Evolutionary conservation across 306 rosid species (phyloP), one percentile per base, ranked within the genome.

Genomic region (Neltuma alba): DNA sequence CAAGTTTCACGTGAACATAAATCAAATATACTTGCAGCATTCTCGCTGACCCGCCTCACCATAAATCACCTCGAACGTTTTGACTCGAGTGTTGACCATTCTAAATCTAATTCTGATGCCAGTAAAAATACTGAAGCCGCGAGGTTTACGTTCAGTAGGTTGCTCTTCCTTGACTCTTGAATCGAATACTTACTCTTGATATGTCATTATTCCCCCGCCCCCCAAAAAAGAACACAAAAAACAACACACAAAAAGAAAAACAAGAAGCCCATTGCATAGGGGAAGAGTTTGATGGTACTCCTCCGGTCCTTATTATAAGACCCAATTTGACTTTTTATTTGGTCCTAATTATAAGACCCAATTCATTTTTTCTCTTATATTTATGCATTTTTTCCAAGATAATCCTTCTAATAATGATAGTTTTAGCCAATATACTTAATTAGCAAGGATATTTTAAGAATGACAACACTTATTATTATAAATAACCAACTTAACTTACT

Each of bases 261-360:
- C n/a, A n/a, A n/a, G n/a, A n/a, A n/a, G n/a, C 21, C 40, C 65
- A 16, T 36, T 0, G 55, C 37, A 52, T 10, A 54, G 21, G 34
- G 60, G 28, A 54, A n/a, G 61, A 60, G 71, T 58, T 60, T 37
- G 52, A 54, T n/a, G n/a, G n/a, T n/a, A n/a, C n/a, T n/a, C n/a
- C n/a, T n/a, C n/a, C n/a, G n/a, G n/a, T n/a, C n/a, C n/a, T n/a
- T n/a, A n/a, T n/a, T n/a, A n/a, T n/a, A n/a, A n/a, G n/a, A n/a
- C n/a, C n/a, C n/a, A n/a, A n/a, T n/a, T n/a, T n/a, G n/a, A n/a
- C n/a, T n/a, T n/a, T n/a, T n/a, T n/a, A n/a, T n/a, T n/a, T n/a
- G n/a, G n/a, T n/a, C n/a, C n/a, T n/a, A n/a, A n/a, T n/a, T n/a
- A n/a, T n/a, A n/a, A n/a, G n/a, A n/a, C n/a, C n/a, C n/a, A n/a